A percentile compares a stretch with the other conserved stretches of the same genome.
Evolutionary conservation across 257 asterid species (phyloP).

Genomic region (Solanum peruvianum): DNA sequence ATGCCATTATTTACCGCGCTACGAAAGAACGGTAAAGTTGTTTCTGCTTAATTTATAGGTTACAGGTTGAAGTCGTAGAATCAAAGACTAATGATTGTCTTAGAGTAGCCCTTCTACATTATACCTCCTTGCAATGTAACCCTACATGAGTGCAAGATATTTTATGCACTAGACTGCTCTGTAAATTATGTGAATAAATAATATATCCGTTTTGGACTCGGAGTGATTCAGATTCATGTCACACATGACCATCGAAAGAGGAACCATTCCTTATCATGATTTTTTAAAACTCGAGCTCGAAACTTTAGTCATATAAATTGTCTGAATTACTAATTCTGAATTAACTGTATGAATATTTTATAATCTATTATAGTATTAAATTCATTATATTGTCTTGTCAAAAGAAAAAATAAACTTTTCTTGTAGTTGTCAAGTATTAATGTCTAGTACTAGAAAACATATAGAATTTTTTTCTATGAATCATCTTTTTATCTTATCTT

Average conservation of each 20-base stretch:
- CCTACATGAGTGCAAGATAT: fast-evolving
- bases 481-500: not conserved
- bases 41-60: not conserved
- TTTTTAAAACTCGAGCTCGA: not conserved
- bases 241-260: not conserved
- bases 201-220: fast-evolving
- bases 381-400: too few relatives aligned
- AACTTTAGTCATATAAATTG: not conserved
- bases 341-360: too few relatives aligned
- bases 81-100: not conserved
- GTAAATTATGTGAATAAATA: not conserved
- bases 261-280: not conserved
- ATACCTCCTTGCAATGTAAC: not conserved
- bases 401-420: too few relatives aligned
- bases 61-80: not conserved
- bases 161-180: fast-evolving
- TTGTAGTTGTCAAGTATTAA: too few relatives aligned
- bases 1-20: conserved; percentile 1
- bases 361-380: too few relatives aligned
- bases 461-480: too few relatives aligned
- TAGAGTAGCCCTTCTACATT: not conserved
- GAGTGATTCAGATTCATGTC: not conserved
- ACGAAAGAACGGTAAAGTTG: not conserved
- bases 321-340: not conserved
- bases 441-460: too few relatives aligned